Evolutionary conservation across 306 rosid species (phyloP).

Genomic region (Rosa persica): DNA sequence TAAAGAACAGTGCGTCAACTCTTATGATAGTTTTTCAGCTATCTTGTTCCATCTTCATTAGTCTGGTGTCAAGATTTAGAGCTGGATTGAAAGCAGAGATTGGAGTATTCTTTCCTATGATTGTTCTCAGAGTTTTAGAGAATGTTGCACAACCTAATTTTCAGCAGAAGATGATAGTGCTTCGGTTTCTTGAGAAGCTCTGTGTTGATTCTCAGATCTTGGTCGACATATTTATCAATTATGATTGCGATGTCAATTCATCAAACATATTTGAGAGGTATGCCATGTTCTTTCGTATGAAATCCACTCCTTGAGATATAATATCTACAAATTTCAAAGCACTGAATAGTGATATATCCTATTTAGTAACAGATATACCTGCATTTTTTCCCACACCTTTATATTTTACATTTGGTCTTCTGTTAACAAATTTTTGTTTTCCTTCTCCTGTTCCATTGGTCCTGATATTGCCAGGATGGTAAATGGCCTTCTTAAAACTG

Average conservation of each 20-base stretch:
- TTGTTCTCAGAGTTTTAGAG: slow-evolving; percentile 95
- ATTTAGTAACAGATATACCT: slow-evolving; percentile 20
- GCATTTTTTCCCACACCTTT: not conserved
- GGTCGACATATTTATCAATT: slow-evolving; percentile 94
- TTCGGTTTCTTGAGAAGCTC: slow-evolving; percentile 90
- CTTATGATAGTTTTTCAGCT: slow-evolving; percentile 95
- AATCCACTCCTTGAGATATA: slow-evolving; percentile 13
- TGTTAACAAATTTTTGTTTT: slow-evolving; percentile 20
- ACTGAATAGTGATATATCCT: slow-evolving; percentile 23
- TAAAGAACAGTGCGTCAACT: slow-evolving; percentile 99
- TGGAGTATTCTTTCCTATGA: slow-evolving; percentile 99
- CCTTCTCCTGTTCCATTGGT: slow-evolving; percentile 18
- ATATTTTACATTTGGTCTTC: slow-evolving; percentile 18
- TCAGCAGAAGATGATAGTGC: slow-evolving; percentile 98
- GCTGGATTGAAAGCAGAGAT: slow-evolving; percentile 98
- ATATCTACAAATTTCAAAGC: slow-evolving; percentile 8
- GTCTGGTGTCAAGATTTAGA: slow-evolving; percentile 98
- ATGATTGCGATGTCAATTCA: slow-evolving; percentile 99
- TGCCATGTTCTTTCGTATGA: slow-evolving; percentile 29
- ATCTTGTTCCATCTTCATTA: slow-evolving; percentile 97
- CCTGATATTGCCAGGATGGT: slow-evolving; percentile 73
- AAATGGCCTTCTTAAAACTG: slow-evolving; percentile 98
- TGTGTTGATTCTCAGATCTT: slow-evolving; percentile 93
- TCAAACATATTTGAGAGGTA: slow-evolving; percentile 99
- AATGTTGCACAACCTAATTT: slow-evolving; percentile 96